Conservation (phyloP, 805 yeast genomes). For the Brettanomyces anomalus region DNA sequence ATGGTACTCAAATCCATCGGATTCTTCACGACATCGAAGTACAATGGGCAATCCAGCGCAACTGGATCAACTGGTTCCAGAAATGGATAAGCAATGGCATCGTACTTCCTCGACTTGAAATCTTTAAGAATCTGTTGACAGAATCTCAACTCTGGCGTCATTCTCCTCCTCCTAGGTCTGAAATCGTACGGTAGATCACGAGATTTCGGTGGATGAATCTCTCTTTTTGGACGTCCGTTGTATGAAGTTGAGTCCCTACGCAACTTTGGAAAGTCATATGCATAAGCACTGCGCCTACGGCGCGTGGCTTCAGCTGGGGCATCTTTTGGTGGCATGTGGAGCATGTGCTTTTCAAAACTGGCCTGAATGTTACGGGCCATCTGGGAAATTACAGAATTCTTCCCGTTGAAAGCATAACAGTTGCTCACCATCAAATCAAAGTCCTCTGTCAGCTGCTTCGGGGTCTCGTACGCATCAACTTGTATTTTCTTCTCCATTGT, state of each 20-base stretch:
- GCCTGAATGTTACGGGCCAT: constrained; percentile 91
- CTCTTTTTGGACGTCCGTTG: constrained; percentile 88
- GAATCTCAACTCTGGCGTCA: constrained; percentile 80
- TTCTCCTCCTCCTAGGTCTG: constrained; percentile 86
- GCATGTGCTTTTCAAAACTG: constrained; percentile 86
- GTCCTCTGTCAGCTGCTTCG: constrained; percentile 64
- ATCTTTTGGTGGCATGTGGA: constrained; percentile 75
- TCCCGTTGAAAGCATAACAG: constrained; percentile 81
- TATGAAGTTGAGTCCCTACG: constrained; percentile 59
- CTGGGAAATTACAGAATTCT: constrained; percentile 69
- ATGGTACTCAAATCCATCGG: constrained; percentile 96
- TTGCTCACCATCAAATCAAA: constrained; percentile 78
- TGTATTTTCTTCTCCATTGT: constrained; percentile 79
- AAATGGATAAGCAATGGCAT: constrained; percentile 81
- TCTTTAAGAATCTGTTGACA: constrained; percentile 80
- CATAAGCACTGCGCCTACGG: constrained; percentile 22
- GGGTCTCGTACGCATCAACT: constrained; percentile 61
- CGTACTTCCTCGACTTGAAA: constrained; percentile 72
- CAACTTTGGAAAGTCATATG: constrained; percentile 49
- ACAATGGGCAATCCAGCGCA: constrained; percentile 86
- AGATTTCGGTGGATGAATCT: constrained; percentile 93
- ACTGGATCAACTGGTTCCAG: constrained; percentile 92
- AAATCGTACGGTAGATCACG: constrained; percentile 88
- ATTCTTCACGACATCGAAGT: constrained; percentile 72
- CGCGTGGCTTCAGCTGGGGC: constrained; percentile 17